These are phyloP conservation scores for Stemphylium beticola DNA, from an alignment of 2,329 filamentous ascomycete genomes.

Conservation along the genomic window DNA sequence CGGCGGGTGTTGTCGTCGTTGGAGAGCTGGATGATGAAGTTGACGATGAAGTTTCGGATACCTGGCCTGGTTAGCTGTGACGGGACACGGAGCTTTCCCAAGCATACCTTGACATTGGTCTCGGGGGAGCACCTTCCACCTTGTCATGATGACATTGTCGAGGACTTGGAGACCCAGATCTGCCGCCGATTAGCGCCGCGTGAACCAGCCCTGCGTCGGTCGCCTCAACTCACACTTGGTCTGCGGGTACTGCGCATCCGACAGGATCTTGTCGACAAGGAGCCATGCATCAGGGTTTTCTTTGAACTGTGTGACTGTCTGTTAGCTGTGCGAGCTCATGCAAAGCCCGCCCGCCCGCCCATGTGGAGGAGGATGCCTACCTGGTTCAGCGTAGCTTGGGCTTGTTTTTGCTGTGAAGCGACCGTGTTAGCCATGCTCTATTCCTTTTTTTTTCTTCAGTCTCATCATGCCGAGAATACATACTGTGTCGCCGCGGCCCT, in stretches of 20 bases:
- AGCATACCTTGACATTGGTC: conserved; percentile 90
- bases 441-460: background rate
- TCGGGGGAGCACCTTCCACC: conserved; percentile 96
- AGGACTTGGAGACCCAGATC: conserved; percentile 94
- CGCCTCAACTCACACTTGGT: conserved; percentile 78
- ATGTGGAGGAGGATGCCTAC: conserved; percentile 61
- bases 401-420: conserved; percentile 83
- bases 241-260: conserved; percentile 89
- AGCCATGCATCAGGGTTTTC: conserved; percentile 99
- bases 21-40: conserved; percentile 96
- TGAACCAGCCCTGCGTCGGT: conserved; percentile 20
- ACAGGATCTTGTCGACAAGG: conserved; percentile 94
- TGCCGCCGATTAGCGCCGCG: conserved; percentile 53
- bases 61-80: conserved; percentile 59
- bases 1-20: conserved; percentile 86
- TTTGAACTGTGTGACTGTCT: conserved; percentile 74
- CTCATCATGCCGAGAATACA: conserved; percentile 42
- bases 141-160: conserved; percentile 97
- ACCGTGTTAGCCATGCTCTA: conserved; percentile 48
- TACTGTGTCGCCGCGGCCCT: conserved; percentile 93
- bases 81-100: background rate
- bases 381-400: conserved; percentile 91
- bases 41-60: conserved; percentile 98
- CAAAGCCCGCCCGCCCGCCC: conserved; percentile 5
- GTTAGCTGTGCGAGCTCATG: conserved; percentile 22